A percentile compares a stretch with the other conserved stretches of the same genome.
phyloP scores from a whole-genome alignment of 805 yeast genomes.

The Danielozyma ontarioensis region DNA sequence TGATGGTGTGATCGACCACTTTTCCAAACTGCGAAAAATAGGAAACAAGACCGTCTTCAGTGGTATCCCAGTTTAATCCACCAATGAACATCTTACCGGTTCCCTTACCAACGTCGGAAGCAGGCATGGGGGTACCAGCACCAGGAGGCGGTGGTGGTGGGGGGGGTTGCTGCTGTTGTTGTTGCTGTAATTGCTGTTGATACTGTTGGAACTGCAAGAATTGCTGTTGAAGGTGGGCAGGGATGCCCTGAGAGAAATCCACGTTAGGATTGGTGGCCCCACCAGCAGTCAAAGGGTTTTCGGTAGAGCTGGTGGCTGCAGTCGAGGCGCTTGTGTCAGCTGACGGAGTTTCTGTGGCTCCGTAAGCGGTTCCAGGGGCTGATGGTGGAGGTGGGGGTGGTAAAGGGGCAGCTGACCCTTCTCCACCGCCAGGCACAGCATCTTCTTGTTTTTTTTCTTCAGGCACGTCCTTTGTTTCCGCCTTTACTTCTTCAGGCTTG shows the following conservation, averaged over 20 bases:
- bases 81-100: conserved; percentile 93
- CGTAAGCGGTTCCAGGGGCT: conserved; percentile 3
- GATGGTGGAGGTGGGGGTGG: conserved; percentile 5
- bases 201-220: conserved; percentile 6
- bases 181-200: conserved; percentile 4
- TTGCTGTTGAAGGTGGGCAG: conserved; percentile 8
- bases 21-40: conserved; percentile 89
- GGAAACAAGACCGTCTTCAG: conserved; percentile 76
- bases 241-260: not conserved
- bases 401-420: conserved; percentile 3
- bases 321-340: too few species aligned
- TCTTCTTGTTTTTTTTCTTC: conserved; percentile 2
- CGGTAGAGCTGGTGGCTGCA: too few species aligned
- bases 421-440: conserved; percentile 1
- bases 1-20: conserved; percentile 80
- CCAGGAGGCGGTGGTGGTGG: too few species aligned
- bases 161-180: conserved; percentile 4
- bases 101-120: conserved; percentile 33
- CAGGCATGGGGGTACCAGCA: too few species aligned
- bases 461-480: conserved; percentile 5
- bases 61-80: conserved; percentile 97
- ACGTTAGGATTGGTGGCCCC: not conserved
- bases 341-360: too few species aligned
- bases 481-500: conserved; percentile 9
- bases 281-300: too few species aligned